A percentile compares a stretch with the other conserved stretches of the same genome.
Evolutionary conservation across 176 grass and related monocot species (phyloP).

Genomic region (Bromus sterilis): DNA sequence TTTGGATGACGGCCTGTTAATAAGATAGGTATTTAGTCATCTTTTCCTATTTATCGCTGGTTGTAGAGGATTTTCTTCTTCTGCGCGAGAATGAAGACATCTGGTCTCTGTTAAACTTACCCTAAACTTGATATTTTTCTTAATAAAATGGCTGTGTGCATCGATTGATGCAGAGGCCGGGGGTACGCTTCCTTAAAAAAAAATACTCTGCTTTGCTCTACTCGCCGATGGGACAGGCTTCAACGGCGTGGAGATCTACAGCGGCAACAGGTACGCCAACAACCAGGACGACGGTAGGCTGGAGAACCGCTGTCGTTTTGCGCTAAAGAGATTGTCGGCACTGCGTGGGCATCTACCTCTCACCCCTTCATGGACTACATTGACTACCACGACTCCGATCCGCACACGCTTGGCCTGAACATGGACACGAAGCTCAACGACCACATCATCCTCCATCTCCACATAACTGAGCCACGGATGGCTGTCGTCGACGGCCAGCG

Average conservation of each 20-base stretch:
- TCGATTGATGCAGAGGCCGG: too few relatives aligned
- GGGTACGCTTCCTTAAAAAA: too few relatives aligned
- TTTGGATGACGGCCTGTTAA: too few relatives aligned
- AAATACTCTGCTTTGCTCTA: neutral
- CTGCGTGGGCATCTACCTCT: neutral
- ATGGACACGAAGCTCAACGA: neutral
- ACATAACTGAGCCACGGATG: neutral
- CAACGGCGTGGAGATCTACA: slow-evolving; percentile 5
- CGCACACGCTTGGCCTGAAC: neutral
- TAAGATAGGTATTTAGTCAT: too few relatives aligned
- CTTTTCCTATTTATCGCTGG: too few relatives aligned
- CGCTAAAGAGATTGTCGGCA: neutral
- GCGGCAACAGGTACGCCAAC: neutral
- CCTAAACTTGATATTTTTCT: too few relatives aligned
- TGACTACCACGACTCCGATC: neutral
- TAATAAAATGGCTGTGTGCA: too few relatives aligned
- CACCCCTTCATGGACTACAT: neutral
- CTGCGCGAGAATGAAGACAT: too few relatives aligned
- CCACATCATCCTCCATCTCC: neutral
- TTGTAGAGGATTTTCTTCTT: too few relatives aligned
- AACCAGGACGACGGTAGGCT: neutral
- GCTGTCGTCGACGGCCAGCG: neutral
- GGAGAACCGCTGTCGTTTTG: neutral
- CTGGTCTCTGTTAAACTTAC: too few relatives aligned
- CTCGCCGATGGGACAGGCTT: neutral